A percentile compares a stretch with the other conserved stretches of the same genome.
phyloP scores from a whole-genome alignment of 495 filamentous ascomycete species.

The Penicillium chermesinum region DNA sequence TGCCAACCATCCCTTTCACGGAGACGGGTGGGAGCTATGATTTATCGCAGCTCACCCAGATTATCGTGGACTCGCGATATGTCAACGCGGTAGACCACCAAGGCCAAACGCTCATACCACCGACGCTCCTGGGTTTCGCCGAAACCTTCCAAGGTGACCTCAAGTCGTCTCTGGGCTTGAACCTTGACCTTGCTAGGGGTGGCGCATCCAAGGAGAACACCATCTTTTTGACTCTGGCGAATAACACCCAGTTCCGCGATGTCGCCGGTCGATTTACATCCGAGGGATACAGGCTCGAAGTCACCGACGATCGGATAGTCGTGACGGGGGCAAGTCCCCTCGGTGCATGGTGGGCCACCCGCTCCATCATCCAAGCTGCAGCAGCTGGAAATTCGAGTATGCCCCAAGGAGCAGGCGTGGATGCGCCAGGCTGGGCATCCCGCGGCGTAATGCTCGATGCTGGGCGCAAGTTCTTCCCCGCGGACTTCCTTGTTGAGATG shows the following conservation, averaged over 20 bases:
- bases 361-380: constrained; percentile 44
- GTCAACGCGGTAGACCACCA: constrained; percentile 27
- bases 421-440: constrained; percentile 46
- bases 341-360: constrained; percentile 50
- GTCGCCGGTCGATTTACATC: constrained; percentile 37
- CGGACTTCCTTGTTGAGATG: constrained; percentile 46
- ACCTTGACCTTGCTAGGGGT: constrained; percentile 20
- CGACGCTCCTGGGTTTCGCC: constrained; percentile 39
- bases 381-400: constrained; percentile 29
- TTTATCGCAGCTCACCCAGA: constrained; percentile 25
- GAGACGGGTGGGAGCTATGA: constrained; percentile 22
- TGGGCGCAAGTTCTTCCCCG: constrained; percentile 47
- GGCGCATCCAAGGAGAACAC: constrained; percentile 15
- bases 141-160: constrained; percentile 39
- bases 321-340: constrained; percentile 47
- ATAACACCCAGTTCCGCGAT: constrained; percentile 35
- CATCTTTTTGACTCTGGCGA: constrained; percentile 42
- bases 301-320: constrained; percentile 31
- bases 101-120: constrained; percentile 47
- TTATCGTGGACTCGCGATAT: constrained; percentile 41
- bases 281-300: constrained; percentile 43
- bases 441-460: constrained; percentile 48
- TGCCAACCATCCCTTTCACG: constrained; percentile 36
- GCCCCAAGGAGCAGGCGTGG: constrained; percentile 32
- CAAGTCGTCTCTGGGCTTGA: constrained; percentile 18